Evolutionary conservation across 2,329 filamentous ascomycete genomes (phyloP), one percentile per base, ranked within the genome.

Genomic region (Rhinocladiella similis): DNA sequence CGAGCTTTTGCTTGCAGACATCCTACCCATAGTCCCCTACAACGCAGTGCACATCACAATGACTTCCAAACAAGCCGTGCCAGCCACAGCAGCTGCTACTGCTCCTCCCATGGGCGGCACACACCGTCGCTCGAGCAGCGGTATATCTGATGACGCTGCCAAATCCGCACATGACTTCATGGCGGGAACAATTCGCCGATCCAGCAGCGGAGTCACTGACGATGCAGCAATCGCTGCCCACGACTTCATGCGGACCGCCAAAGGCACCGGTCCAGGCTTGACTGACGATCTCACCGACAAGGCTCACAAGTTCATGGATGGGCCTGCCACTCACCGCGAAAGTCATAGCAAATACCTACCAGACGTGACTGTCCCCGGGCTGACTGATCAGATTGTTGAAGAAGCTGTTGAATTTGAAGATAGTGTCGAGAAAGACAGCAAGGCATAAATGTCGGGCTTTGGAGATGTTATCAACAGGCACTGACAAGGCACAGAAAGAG

Each of bases 141-240:
- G 59, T 14, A 61, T 61, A 13, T 56, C 52, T 18, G 59, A 61
- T 36, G 56, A 59, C 14, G 59, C 45, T 13, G 59, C 56, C 33
- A 45, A 56, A 46, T 56, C 59, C 12, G 59, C 59, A 3, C 59
- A 61, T 46, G 59, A 61, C 33, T 61, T 61, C 59, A 59, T 61
- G 56, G 25, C 50, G 33, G 55, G 52, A 49, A 59, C 52, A 2
- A 61, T 59, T 20, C 52, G 59, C 5, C 59, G 59, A n/a, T 59
- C 56, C 3, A 54, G 50, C 51, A 60, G 54, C 29, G 58, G 58
- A 25, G 52, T 60, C 10, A 57, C 58, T 10, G 58, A 60, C 47
- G 59, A 61, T 27, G 59, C 59, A 2, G 56, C 55, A n/a, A 42
- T 14, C 13, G 47, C 51, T 18, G 58, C 58, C 1, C 58, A 43